Evolutionary conservation across 1,284 basidiomycete genomes (phyloP).

Genomic region (Cryptococcus hybrid): DNA sequence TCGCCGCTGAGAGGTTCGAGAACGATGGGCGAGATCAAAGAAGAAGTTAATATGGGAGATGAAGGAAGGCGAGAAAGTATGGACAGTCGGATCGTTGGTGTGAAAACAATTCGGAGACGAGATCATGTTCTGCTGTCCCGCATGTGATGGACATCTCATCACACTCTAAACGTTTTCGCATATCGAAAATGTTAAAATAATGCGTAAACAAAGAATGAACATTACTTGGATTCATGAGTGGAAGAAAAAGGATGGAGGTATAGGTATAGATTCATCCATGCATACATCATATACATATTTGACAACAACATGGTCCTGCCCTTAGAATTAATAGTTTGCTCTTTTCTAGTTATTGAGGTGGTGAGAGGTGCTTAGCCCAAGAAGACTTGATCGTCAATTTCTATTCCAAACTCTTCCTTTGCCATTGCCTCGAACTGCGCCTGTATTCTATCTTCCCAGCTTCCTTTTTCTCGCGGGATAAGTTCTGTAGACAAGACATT

Average conservation of each 20-base stretch:
- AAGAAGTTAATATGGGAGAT: background rate
- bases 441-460: slow-evolving; percentile 47
- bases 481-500: slow-evolving; percentile 20
- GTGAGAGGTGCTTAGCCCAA: slow-evolving; percentile 29
- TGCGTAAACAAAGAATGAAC: background rate
- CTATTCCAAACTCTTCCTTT: slow-evolving; percentile 53
- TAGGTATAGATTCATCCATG: background rate
- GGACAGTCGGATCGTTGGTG: background rate
- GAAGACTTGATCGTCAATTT: slow-evolving; percentile 51
- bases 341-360: background rate
- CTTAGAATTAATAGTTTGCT: background rate
- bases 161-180: slow-evolving; percentile 22
- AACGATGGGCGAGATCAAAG: background rate
- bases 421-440: slow-evolving; percentile 51
- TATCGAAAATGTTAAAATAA: background rate
- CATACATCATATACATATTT: background rate
- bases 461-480: slow-evolving; percentile 43
- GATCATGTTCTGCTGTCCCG: slow-evolving; percentile 50
- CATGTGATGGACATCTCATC: slow-evolving; percentile 46
- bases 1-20: slow-evolving; percentile 9
- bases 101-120: slow-evolving; percentile 47
- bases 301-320: background rate
- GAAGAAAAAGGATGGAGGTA: too few species aligned
- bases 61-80: slow-evolving; percentile 1
- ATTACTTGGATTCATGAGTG: background rate